Evolutionary conservation across 495 filamentous ascomycete genomes (phyloP), one percentile per base, ranked within the genome.

Genomic region (Tuber aestivum): DNA sequence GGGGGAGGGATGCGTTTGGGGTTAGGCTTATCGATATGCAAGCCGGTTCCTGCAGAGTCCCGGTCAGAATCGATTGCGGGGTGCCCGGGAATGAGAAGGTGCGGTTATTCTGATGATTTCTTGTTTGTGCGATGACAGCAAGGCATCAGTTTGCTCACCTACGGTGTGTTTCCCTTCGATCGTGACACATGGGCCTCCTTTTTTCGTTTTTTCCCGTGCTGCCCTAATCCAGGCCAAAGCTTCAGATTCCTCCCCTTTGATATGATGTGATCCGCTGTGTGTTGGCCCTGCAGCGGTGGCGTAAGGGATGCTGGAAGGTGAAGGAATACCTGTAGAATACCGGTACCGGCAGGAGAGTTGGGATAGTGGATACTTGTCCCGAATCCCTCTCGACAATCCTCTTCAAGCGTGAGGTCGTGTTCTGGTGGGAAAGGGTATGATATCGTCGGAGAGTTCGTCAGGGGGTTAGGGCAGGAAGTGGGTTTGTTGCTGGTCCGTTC

Each of bases 11-110:
- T 27, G 27, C 16, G 32, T 65, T 35, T 65, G 56, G 27, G 10
- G 56, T 18, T 35, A 35, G 56, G 56, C 56, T 65, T 65, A 65
- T 65, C 56, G 56, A 65, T 65, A 65, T 35, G 56, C 56, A 65
- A 65, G 56, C 27, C 56, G 12, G 27, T 65, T 65, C 27, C 56
- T 65, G 32, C 56, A 65, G 56, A 27, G 56, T 35, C 56, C 56
- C 16, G 12, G 56, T 65, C 27, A 65, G 56, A 65, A 16, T 61
- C 27, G 6, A 65, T 65, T 65, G 56, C n/a, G 56, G 56, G 27
- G 56, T 35, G 27, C 56, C 50, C 27, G 27, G 35, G 27, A 65
- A 35, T 27, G 35, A 65, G 4, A 65, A 20, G 12, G 27, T 20
- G 56, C 12, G 14, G 35, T 35, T 35, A 27, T 61, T 61, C n/a